Conservation (phyloP, 2,329 filamentous ascomycete species). For the Neophaeococcomyces mojaviensis region DNA sequence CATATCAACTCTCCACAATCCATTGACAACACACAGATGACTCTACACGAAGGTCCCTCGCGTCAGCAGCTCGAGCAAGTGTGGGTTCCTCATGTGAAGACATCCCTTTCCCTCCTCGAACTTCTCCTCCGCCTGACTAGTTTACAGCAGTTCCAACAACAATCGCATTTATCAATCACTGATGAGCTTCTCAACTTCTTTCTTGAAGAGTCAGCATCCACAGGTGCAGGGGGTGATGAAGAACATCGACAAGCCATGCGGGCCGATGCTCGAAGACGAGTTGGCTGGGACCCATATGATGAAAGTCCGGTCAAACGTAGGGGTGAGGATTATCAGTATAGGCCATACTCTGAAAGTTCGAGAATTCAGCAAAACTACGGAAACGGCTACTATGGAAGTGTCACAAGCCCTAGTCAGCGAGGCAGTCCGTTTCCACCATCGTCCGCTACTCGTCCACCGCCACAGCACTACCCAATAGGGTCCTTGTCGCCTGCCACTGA, state of each 20-base stretch:
- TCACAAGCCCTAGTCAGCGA: conserved; percentile 1
- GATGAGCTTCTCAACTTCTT: conserved; percentile 89
- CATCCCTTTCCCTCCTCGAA: conserved; percentile 73
- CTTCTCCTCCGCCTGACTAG: conserved; percentile 79
- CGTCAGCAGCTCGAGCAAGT: conserved; percentile 32
- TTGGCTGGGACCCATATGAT: conserved; percentile 66
- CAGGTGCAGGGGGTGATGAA: conserved; percentile 56
- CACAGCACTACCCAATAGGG: background rate
- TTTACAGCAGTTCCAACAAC: conserved; percentile 86
- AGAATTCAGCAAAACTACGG: conserved; percentile 19
- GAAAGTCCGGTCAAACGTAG: conserved; percentile 60
- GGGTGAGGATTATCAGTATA: conserved; percentile 58
- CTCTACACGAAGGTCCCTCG: conserved; percentile 31
- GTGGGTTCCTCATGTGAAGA: conserved; percentile 48
- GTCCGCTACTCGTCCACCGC: background rate
- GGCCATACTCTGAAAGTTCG: conserved; percentile 25
- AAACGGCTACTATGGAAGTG: conserved; percentile 23
- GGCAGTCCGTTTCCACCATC: background rate
- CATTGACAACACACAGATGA: conserved; percentile 21
- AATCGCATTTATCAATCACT: conserved; percentile 78
- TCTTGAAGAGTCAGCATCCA: conserved; percentile 60
- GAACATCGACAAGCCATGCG: conserved; percentile 54
- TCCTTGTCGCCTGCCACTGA: background rate
- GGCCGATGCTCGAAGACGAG: conserved; percentile 51
- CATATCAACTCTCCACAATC: conserved; percentile 13